Evolutionary conservation across 805 yeast genomes (phyloP), one percentile per base, ranked within the genome.

Genomic region (Candida sphagnicola): DNA sequence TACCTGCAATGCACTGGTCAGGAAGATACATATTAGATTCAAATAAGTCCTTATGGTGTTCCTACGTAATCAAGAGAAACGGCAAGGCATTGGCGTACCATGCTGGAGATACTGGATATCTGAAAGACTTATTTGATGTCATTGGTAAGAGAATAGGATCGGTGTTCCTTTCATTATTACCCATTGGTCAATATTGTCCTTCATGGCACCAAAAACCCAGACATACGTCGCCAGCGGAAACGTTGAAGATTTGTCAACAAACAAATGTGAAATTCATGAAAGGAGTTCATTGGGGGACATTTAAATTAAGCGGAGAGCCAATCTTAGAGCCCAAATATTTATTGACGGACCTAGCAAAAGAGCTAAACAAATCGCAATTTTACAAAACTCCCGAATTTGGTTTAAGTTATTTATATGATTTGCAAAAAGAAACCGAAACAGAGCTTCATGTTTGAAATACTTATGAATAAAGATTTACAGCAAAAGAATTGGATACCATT

Each of bases 281-380:
- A 37, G 98, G 98, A 1, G 88, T 91, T 23, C 98, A 91, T 60
- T 91, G 96, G 95, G 98, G 98, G 0, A 91, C 98, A 0, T 91
- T 89, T 61, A 80, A 88, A 18, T 63, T 91, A 48, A 85, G 95
- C 57, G 84, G 89, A 33, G 98, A 91, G 59, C 84, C 86, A 40
- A 87, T 83, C 47, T 56, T 86, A 26, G 98, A 90, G 57, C 97
- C 97, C 1, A 83, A 85, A 43, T 62, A 70, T 39, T 61, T 70
- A 51, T 59, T 90, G 29, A 74, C 72, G 33, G 58, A 65, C 33
- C 56, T 78, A 36, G 82, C 90, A 0, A 56, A 50, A 38, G 65
- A 59, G 38, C 49, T 48, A 0, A 52, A 67, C 28, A 61, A 65
- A 44, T 12, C 23, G n/a, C 18, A 33, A 13, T 8, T 6, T 8